Conservation (phyloP, 352 stramenopile genomes). For the Thalassiosira sp. region DNA sequence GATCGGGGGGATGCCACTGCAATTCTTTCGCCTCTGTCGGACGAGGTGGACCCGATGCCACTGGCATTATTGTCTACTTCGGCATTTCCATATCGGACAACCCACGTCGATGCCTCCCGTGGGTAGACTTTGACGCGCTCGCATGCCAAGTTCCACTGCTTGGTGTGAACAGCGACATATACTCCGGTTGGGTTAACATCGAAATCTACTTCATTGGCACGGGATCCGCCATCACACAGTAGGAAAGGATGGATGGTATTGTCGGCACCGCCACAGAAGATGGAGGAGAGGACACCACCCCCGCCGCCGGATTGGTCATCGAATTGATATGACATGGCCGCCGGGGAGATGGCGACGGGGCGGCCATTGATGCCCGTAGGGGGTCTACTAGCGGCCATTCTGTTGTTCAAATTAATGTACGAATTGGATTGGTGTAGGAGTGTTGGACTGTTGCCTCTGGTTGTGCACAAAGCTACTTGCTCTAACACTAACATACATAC, state of each 20-base stretch:
- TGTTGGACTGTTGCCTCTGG: too few species aligned
- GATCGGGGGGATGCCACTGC: constrained; percentile 9
- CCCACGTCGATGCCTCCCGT: constrained; percentile 47
- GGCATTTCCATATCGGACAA: constrained; percentile 27
- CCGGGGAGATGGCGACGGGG: constrained; percentile 11
- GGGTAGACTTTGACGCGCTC: constrained; percentile 41
- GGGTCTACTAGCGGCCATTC: constrained; percentile 1
- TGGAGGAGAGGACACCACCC: not conserved
- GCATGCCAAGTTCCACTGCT: constrained; percentile 65
- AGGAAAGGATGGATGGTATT: too few species aligned
- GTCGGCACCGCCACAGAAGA: constrained; percentile 10
- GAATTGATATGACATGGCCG: not conserved
- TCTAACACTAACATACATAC: too few species aligned
- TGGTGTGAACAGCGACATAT: constrained; percentile 73
- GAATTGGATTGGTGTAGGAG: not conserved
- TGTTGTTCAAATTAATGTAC: too few species aligned
- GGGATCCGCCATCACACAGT: constrained; percentile 19
- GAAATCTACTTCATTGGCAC: constrained; percentile 56
- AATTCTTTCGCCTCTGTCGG: not conserved
- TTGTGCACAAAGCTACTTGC: too few species aligned
- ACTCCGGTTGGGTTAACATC: constrained; percentile 70
- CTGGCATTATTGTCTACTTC: not conserved
- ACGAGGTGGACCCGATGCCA: too few species aligned
- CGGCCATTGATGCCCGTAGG: constrained; percentile 16
- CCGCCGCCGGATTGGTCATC: not conserved